Base-by-base conservation (phyloP, 148 eudicot genomes). In the Rhododendron ferrugineum region DNA sequence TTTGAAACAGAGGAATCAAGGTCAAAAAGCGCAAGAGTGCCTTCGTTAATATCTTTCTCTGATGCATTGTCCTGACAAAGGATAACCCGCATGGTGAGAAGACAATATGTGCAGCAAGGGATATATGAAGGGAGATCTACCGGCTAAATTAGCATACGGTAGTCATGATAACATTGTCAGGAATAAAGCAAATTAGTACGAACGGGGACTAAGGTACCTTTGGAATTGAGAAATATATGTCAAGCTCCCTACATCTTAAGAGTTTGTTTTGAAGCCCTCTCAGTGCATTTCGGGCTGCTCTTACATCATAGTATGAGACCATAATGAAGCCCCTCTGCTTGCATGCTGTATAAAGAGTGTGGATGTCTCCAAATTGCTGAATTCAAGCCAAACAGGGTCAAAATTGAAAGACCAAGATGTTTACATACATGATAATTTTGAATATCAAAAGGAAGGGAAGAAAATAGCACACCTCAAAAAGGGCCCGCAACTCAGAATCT, bases 341-440 rank as follows among this genome's bases (percentile, higher is more conserved):
- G 89, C 94, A 92, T 77, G 94, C 90, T n/a, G 98, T 94, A 89
- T 94, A 91, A 56, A 95, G 92, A 72, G 93, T 88, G 81, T 85
- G 89, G 26, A 95, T 91, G 82, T 95, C 98, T 87, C 98, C 98
- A 90, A 90, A 95, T 92, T 93, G 94, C 98, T 95, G 89, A 87
- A 88, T 40, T 36, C 52, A 87, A 37, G 44, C 64, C 66, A 68
- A 83, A n/a, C 72, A 84, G 28, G 78, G 36, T 83, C 46, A 54
- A 52, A 46, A 79, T 28, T 20, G 10, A 26, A 56, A n/a, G 54
- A 62, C 36, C 37, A 66, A 70, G 73, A 62, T 56, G 68, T 68
- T 72, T 58, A 44, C 49, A 22, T 16, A 68, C 15, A 10, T 20
- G 13, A 32, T 14, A 37, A 8, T 40, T 15, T 46, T 23, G 84